A percentile compares a stretch with the other conserved stretches of the same genome.
phyloP scores from a whole-genome alignment of 1,284 basidiomycete species.

The Ganoderma lucidum region DNA sequence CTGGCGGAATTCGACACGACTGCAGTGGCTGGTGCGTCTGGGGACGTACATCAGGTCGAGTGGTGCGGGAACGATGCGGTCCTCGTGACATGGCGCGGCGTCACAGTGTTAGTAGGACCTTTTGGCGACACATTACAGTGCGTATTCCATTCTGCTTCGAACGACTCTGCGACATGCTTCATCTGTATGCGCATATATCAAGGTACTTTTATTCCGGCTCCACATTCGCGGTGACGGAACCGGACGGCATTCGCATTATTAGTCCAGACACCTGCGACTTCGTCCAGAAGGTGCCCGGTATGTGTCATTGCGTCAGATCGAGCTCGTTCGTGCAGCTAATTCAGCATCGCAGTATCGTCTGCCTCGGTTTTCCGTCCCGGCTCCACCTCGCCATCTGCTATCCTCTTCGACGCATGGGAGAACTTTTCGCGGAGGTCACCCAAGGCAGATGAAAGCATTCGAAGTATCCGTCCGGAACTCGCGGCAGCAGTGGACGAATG shows the following conservation, averaged over 20 bases:
- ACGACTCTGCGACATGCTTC: not conserved
- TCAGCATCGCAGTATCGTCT: constrained; percentile 62
- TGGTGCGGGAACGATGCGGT: constrained; percentile 99
- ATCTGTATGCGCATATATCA: constrained; percentile 7
- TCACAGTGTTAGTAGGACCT: constrained; percentile 89
- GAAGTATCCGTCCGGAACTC: constrained; percentile 87
- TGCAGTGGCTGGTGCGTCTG: constrained; percentile 57
- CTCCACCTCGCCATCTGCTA: constrained; percentile 90
- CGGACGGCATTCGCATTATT: constrained; percentile 88
- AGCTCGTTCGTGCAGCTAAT: constrained; percentile 22
- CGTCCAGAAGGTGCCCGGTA: constrained; percentile 92
- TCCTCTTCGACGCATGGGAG: constrained; percentile 93
- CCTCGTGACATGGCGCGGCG: constrained; percentile 84
- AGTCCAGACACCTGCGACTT: constrained; percentile 87
- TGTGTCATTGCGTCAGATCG: constrained; percentile 28
- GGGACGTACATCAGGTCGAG: constrained; percentile 73
- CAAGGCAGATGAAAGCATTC: constrained; percentile 93
- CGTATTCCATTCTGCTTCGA: constrained; percentile 38
- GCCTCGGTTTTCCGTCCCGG: constrained; percentile 91
- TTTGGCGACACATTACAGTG: constrained; percentile 89
- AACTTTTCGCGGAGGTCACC: constrained; percentile 86
- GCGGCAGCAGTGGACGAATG: constrained; percentile 91
- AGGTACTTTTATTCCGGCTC: constrained; percentile 86
- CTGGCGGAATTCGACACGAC: constrained; percentile 87
- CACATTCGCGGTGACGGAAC: constrained; percentile 83